These are phyloP conservation scores for Neonectria neomacrospora DNA, from an alignment of 2,329 filamentous ascomycete species.

Conservation along the genomic window DNA sequence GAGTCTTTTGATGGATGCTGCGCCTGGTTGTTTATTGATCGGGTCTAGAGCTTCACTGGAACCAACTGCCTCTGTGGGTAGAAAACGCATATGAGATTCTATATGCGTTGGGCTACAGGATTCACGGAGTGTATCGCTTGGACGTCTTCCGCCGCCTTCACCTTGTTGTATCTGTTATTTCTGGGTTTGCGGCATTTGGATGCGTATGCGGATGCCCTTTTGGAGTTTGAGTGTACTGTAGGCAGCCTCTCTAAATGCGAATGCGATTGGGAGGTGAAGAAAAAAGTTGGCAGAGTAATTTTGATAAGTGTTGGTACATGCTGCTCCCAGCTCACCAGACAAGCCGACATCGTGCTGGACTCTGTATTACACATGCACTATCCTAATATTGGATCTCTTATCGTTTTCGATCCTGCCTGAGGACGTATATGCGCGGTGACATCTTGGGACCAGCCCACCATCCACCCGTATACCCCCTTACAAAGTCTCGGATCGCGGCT, in stretches of 20 bases:
- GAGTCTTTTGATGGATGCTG: conserved; percentile 15
- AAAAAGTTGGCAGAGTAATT: conserved; percentile 28
- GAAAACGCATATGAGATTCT: conserved; percentile 36
- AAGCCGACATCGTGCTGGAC: background rate
- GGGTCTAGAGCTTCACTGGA: conserved; percentile 16
- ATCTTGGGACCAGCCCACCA: conserved; percentile 74
- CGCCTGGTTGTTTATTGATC: conserved; percentile 21
- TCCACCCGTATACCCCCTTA: conserved; percentile 63
- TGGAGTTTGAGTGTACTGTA: conserved; percentile 10
- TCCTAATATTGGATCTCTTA: conserved; percentile 18
- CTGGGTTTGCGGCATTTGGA: conserved; percentile 24
- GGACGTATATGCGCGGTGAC: conserved; percentile 64
- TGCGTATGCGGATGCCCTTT: background rate
- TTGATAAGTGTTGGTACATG: conserved; percentile 18
- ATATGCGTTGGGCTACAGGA: conserved; percentile 41
- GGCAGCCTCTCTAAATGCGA: conserved; percentile 5
- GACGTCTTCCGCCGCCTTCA: conserved; percentile 10
- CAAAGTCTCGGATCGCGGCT: conserved; percentile 51
- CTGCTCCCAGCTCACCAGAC: background rate
- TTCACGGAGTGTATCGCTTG: conserved; percentile 29
- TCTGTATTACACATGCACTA: background rate
- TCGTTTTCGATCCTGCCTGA: conserved; percentile 51
- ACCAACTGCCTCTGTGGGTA: conserved; percentile 20
- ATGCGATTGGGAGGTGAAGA: conserved; percentile 31
- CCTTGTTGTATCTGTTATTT: conserved; percentile 24